Evolutionary conservation across 2,329 filamentous ascomycete species (phyloP).

Genomic region (Taxawa tesnikishii): DNA sequence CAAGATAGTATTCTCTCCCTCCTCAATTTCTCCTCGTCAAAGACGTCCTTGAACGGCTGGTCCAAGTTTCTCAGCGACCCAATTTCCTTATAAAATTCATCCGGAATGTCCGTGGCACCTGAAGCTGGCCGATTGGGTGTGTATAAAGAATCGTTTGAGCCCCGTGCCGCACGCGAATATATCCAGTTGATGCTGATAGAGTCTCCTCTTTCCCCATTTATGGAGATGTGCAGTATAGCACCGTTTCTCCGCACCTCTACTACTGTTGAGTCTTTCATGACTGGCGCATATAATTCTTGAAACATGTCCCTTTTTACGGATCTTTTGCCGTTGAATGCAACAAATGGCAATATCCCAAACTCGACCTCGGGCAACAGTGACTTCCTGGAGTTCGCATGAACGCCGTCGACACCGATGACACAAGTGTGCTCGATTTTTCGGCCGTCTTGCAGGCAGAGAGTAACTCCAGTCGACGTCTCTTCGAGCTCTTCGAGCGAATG

Average conservation of each 20-base stretch:
- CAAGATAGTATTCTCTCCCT: slow-evolving; percentile 26
- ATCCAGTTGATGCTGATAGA: slow-evolving; percentile 24
- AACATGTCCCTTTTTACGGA: slow-evolving; percentile 11
- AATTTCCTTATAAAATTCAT: slow-evolving; percentile 23
- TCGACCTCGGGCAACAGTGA: slow-evolving; percentile 13
- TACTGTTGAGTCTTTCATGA: slow-evolving; percentile 12
- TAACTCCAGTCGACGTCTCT: slow-evolving; percentile 2
- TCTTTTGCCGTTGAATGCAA: slow-evolving; percentile 23
- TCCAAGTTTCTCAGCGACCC: slow-evolving; percentile 13
- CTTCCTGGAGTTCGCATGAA: slow-evolving; percentile 22
- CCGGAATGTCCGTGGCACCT: slow-evolving; percentile 21
- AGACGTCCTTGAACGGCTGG: slow-evolving; percentile 20
- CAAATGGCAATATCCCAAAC: slow-evolving; percentile 22
- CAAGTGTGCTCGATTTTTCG: slow-evolving; percentile 1
- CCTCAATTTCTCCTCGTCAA: slow-evolving; percentile 18
- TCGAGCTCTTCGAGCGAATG: slow-evolving; percentile 13
- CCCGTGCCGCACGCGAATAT: slow-evolving; percentile 22
- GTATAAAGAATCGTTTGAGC: slow-evolving; percentile 19
- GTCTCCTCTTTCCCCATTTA: slow-evolving; percentile 16
- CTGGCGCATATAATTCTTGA: slow-evolving; percentile 8
- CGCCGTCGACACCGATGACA: slow-evolving; percentile 25
- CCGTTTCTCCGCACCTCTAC: slow-evolving; percentile 14
- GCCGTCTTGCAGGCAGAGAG: slow-evolving; percentile 8
- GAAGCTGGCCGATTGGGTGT: slow-evolving; percentile 19
- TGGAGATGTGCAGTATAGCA: slow-evolving; percentile 19